These are phyloP conservation scores for Physocladia obscura DNA, from an alignment of 192 early-diverging fungal genomes.

Conservation along the genomic window DNA sequence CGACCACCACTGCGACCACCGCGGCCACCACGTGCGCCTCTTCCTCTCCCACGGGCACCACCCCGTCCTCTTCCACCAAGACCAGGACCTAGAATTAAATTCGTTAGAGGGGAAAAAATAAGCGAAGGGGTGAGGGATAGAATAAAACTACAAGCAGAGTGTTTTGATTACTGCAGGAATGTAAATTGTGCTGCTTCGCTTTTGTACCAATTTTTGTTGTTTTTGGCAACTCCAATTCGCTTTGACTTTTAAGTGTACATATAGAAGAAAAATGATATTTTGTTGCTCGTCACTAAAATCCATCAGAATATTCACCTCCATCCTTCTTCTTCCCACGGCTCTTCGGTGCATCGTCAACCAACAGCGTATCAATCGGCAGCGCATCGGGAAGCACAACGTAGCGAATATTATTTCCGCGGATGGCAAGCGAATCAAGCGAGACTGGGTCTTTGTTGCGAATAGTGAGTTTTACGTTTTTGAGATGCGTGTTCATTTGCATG, in stretches of 20 bases:
- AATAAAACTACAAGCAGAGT: background rate
- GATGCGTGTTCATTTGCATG: slow-evolving; percentile 99
- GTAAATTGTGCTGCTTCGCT: background rate
- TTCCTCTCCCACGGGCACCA: slow-evolving; percentile 66
- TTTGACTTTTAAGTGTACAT: background rate
- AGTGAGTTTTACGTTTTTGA: slow-evolving; percentile 98
- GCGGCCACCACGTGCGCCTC: slow-evolving; percentile 69
- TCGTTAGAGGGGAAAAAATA: background rate
- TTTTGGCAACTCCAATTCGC: background rate
- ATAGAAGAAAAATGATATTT: background rate
- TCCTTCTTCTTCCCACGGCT: slow-evolving; percentile 77
- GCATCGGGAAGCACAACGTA: slow-evolving; percentile 96
- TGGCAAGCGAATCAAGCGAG: slow-evolving; percentile 85
- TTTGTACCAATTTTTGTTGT: no score
- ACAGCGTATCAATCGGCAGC: slow-evolving; percentile 89
- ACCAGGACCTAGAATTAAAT: no score
- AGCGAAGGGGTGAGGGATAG: background rate
- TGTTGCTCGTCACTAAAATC: no score
- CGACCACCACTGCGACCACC: slow-evolving; percentile 61
- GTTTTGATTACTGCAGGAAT: background rate
- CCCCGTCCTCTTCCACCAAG: slow-evolving; percentile 41
- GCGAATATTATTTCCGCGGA: slow-evolving; percentile 91
- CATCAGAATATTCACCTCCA: background rate
- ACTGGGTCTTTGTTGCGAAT: slow-evolving; percentile 89
- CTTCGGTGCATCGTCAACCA: slow-evolving; percentile 94